Percentiles rank a stretch among this genome's conserved stretches.
Conservation (phyloP, 345 rosid species). For the Rhodamnia argentea region DNA sequence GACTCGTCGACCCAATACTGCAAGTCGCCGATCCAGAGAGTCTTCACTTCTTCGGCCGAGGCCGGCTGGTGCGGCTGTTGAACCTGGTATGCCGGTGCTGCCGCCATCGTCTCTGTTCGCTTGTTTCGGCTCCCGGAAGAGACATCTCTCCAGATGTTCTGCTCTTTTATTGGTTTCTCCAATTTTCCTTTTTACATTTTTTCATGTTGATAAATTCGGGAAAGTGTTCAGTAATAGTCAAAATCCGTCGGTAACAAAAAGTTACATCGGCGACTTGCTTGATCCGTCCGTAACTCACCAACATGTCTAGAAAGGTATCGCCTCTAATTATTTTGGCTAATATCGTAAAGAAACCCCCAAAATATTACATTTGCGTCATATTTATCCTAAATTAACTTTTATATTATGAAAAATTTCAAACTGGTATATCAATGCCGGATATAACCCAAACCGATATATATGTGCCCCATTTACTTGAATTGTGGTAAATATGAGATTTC, state of each 20-base stretch:
- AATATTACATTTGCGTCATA: neutral
- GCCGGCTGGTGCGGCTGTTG: conserved; percentile 68
- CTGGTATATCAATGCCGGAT: neutral
- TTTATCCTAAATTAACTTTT: neutral
- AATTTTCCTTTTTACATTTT: neutral
- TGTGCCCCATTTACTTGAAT: neutral
- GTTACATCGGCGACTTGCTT: neutral
- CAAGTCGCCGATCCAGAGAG: conserved; percentile 98
- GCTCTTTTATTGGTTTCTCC: neutral
- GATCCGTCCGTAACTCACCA: neutral
- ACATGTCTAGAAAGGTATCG: neutral
- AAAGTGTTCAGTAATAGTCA: neutral
- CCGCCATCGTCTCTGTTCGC: conserved; percentile 1
- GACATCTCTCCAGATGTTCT: neutral
- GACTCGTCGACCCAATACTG: conserved; percentile 91
- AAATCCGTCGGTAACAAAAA: neutral
- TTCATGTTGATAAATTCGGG: neutral
- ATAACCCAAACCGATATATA: neutral
- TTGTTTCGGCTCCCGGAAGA: neutral
- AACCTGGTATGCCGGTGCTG: conserved; percentile 22
- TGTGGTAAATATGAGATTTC: neutral
- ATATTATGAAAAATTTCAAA: neutral
- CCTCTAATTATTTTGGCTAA: neutral
- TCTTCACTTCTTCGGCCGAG: conserved; percentile 80
- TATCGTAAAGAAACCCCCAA: neutral